Conservation (phyloP, 805 yeast genomes). For the Ogataea nitratoaversa region DNA sequence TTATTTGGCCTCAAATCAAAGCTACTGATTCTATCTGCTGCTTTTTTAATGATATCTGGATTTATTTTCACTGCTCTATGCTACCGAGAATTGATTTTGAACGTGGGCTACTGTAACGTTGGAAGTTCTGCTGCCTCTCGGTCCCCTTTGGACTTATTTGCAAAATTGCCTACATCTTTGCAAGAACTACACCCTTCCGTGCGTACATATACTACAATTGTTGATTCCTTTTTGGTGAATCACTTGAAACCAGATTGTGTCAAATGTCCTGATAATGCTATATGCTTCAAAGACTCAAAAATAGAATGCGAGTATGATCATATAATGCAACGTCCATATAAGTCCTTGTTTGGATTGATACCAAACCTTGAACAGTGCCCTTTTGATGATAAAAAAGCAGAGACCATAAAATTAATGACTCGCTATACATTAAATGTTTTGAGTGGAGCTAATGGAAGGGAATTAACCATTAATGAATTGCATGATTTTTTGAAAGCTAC, state of each 20-base stretch:
- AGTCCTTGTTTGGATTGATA: constrained; percentile 49
- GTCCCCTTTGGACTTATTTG: constrained; percentile 6
- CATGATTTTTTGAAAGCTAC: constrained; percentile 57
- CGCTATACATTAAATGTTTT: constrained; percentile 63
- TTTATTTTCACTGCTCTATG: constrained; percentile 40
- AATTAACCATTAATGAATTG: constrained; percentile 65
- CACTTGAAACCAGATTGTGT: constrained; percentile 58
- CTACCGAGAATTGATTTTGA: constrained; percentile 60
- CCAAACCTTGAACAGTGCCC: constrained; percentile 66
- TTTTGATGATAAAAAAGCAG: constrained; percentile 68
- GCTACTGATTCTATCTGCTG: background rate
- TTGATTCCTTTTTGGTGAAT: constrained; percentile 44
- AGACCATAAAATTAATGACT: constrained; percentile 60
- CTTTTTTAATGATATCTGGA: constrained; percentile 33
- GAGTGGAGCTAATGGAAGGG: constrained; percentile 63
- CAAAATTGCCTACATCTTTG: constrained; percentile 17
- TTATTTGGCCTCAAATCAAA: too few species aligned
- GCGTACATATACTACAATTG: constrained; percentile 25
- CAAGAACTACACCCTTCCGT: constrained; percentile 4
- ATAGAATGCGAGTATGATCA: constrained; percentile 71
- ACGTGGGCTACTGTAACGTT: constrained; percentile 73
- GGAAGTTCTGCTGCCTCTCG: constrained; percentile 32
- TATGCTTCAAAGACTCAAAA: constrained; percentile 58
- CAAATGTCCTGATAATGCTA: constrained; percentile 77
- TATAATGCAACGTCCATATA: constrained; percentile 47